Percentiles rank a stretch among this genome's conserved stretches.
Conservation (phyloP, 208 protist genomes). For the Angomonas deanei region DNA sequence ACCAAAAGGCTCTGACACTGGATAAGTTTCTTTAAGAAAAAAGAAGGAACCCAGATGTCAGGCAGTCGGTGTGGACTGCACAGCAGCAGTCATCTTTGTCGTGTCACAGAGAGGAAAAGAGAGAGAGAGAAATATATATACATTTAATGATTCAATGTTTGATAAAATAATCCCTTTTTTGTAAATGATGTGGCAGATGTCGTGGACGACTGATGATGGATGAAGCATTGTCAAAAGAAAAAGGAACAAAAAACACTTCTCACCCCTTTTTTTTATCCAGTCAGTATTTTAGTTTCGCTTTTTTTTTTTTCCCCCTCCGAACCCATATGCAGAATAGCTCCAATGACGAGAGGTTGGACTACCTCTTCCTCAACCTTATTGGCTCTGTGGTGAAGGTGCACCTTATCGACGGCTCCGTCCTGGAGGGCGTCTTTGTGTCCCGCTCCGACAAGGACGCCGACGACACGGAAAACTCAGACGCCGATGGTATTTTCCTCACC, state of each 20-base stretch:
- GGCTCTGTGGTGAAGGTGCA: conserved; percentile 76
- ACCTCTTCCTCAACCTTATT: conserved; percentile 86
- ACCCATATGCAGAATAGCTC: conserved; percentile 42
- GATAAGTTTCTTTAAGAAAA: conserved; percentile 68
- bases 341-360: conserved; percentile 78
- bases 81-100: no score
- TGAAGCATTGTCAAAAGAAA: background rate
- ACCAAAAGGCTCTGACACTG: conserved; percentile 58
- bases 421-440: conserved; percentile 84
- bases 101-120: background rate
- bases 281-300: conserved; percentile 1
- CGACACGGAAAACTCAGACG: conserved; percentile 20
- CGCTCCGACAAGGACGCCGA: conserved; percentile 61
- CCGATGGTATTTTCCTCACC: conserved; percentile 57
- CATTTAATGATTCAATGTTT: background rate
- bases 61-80: no score
- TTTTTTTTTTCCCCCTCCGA: conserved; percentile 8
- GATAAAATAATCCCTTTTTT: background rate
- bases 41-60: background rate
- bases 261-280: background rate
- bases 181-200: background rate
- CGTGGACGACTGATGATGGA: background rate
- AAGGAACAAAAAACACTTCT: no score
- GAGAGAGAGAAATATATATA: conserved; percentile 14
- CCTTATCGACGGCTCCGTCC: conserved; percentile 60